phyloP scores from a whole-genome alignment of 169 alveolate genomes.

The Plasmodium gaboni region DNA sequence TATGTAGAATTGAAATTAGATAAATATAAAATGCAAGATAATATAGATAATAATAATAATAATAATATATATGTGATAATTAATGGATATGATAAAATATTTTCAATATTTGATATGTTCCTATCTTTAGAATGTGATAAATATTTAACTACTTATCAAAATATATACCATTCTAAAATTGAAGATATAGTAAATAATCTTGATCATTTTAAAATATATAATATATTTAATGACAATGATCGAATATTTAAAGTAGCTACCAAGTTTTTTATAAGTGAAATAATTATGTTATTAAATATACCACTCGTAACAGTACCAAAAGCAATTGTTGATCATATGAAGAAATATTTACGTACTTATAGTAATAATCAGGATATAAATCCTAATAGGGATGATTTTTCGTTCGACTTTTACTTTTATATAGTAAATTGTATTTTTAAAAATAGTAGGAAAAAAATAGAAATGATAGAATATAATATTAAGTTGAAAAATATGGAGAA shows the following conservation, averaged over 20 bases:
- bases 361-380: conserved; percentile 7
- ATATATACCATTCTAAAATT: conserved; percentile 62
- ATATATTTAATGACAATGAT: conserved; percentile 47
- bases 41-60: not conserved
- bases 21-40: not conserved
- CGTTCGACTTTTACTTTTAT: conserved; percentile 28
- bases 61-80: not conserved
- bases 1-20: conserved; percentile 21
- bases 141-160: conserved; percentile 48
- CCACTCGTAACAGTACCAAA: conserved; percentile 29
- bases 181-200: conserved; percentile 43
- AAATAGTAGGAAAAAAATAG: conserved; percentile 28
- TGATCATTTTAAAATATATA: conserved; percentile 5
- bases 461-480: conserved; percentile 5
- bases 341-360: conserved; percentile 10
- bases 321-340: conserved; percentile 12
- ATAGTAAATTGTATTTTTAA: conserved; percentile 34
- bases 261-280: conserved; percentile 48
- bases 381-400: conserved; percentile 1
- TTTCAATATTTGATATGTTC: conserved; percentile 31
- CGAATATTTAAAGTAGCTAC: conserved; percentile 30
- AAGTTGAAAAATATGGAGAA: not conserved
- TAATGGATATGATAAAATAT: conserved; percentile 16
- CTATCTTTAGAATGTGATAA: conserved; percentile 48
- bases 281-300: conserved; percentile 49